Conservation (phyloP, 805 yeast species). For the Starmerella geochares region DNA sequence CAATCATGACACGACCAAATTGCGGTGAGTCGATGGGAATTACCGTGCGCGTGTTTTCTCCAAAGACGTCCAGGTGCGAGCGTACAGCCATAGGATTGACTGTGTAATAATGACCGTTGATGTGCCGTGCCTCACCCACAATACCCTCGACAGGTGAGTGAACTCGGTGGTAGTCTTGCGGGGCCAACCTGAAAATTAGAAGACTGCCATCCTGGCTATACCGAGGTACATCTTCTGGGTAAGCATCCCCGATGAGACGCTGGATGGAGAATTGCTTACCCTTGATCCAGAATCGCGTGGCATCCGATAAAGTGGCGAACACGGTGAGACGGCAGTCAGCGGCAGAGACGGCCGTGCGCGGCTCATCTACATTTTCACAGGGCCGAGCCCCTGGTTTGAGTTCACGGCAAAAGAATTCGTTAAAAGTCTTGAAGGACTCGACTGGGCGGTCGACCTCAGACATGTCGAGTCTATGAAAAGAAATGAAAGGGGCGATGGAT, state of each 20-base stretch:
- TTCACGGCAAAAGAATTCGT: conserved; percentile 78
- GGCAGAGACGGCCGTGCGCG: conserved; percentile 53
- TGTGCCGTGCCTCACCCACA: conserved; percentile 53
- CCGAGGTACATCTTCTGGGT: conserved; percentile 31
- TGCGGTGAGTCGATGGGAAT: conserved; percentile 63
- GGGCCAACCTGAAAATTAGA: conserved; percentile 81
- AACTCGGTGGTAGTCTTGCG: conserved; percentile 93
- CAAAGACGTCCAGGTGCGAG: conserved; percentile 78
- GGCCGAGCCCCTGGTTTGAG: conserved; percentile 63
- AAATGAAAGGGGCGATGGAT: conserved; percentile 66
- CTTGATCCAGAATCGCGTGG: conserved; percentile 80
- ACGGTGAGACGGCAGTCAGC: conserved; percentile 83
- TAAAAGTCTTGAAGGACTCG: conserved; percentile 54
- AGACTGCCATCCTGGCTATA: conserved; percentile 44
- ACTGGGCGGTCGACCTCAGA: conserved; percentile 53
- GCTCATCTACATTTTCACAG: conserved; percentile 47
- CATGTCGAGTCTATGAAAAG: conserved; percentile 71
- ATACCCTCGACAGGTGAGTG: conserved; percentile 77
- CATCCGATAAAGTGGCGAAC: conserved; percentile 47
- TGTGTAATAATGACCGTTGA: conserved; percentile 87
- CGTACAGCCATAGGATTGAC: conserved; percentile 97
- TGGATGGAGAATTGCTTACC: conserved; percentile 63
- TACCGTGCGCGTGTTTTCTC: conserved; percentile 75
- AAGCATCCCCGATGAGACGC: conserved; percentile 44
- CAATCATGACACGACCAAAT: conserved; percentile 70